Conservation (phyloP, 148 eudicot genomes). For the Rhododendron mucronatum region DNA sequence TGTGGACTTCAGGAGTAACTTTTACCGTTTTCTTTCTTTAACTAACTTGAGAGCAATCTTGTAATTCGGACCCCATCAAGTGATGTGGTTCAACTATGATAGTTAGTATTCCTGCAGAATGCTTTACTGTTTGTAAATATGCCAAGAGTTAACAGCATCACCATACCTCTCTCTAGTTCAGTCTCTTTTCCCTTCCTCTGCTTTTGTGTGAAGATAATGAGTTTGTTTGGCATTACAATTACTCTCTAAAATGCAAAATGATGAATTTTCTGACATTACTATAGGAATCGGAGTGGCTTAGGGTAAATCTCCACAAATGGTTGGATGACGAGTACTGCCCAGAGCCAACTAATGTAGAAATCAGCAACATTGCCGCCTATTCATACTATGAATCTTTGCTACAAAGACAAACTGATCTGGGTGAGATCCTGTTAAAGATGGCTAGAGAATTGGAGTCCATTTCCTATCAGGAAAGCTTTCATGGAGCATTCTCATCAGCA, state of each 20-base stretch:
- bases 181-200: background rate
- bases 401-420: slow-evolving; percentile 61
- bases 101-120: background rate
- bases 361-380: slow-evolving; percentile 70
- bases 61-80: background rate
- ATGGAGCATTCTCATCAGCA: slow-evolving; percentile 94
- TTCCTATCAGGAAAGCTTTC: slow-evolving; percentile 93
- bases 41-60: background rate
- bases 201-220: background rate
- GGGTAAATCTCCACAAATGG: slow-evolving; percentile 77
- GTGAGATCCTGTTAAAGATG: slow-evolving; percentile 77
- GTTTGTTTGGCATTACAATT: background rate
- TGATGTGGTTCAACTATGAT: background rate
- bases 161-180: background rate
- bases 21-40: background rate
- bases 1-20: background rate
- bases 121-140: background rate
- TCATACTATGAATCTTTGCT: slow-evolving; percentile 65
- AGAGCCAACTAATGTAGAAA: slow-evolving; percentile 74
- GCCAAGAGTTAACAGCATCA: background rate
- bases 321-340: slow-evolving; percentile 97
- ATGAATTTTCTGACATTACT: background rate
- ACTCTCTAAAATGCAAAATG: background rate
- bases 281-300: slow-evolving; percentile 93
- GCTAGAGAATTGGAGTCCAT: slow-evolving; percentile 56